These are phyloP conservation scores for Populus tomentosa DNA, from an alignment of 441 rosid species.

Conservation along the genomic window DNA sequence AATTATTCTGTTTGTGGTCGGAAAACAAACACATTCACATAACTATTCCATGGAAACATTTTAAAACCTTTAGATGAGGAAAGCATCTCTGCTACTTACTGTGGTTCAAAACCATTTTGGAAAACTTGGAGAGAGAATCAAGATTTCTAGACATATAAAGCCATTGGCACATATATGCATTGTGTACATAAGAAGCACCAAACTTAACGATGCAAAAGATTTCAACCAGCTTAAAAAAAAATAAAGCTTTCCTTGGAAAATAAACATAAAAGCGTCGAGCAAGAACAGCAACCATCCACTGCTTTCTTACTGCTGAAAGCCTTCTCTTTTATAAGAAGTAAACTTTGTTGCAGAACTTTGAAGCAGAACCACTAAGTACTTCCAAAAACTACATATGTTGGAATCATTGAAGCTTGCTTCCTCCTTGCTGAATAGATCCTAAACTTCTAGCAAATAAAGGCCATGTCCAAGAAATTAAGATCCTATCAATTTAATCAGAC, in stretches of 20 bases:
- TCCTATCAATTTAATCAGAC: neutral
- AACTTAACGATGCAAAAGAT: neutral
- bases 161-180: neutral
- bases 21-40: neutral
- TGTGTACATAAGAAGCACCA: neutral
- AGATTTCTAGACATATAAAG: neutral
- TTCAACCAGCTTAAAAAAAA: neutral
- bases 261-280: neutral
- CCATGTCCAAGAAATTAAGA: neutral
- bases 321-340: neutral
- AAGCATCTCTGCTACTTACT: neutral
- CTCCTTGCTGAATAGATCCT: neutral
- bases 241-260: neutral
- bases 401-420: neutral
- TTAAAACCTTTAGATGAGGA: neutral
- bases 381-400: neutral
- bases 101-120: neutral
- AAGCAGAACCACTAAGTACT: neutral
- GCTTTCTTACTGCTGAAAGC: neutral
- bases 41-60: neutral
- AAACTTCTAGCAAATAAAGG: neutral
- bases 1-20: neutral
- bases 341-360: neutral
- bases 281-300: neutral
- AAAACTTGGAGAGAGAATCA: neutral